Conservation (phyloP, 129 eudicot genomes). For the Glebionis coronaria region DNA sequence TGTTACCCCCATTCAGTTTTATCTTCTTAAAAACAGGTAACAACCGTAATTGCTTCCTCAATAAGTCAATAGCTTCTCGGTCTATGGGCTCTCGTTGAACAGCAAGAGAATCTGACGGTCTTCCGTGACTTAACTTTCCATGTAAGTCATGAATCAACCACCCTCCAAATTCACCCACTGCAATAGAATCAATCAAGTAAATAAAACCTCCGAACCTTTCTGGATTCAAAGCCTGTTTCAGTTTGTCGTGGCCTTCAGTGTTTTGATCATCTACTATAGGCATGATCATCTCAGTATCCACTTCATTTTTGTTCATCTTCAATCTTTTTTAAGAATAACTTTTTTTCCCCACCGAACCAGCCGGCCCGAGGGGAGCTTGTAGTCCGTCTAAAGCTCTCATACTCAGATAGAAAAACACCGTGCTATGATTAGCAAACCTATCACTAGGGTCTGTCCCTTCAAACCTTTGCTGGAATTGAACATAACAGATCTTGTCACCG, state of each 20-base stretch:
- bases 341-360: conserved; percentile 34
- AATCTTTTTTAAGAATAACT: conserved; percentile 19
- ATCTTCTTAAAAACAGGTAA: conserved; percentile 57
- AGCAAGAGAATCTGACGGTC: conserved; percentile 54
- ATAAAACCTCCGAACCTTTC: conserved; percentile 33
- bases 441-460: conserved; percentile 63
- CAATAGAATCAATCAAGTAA: conserved; percentile 29
- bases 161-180: conserved; percentile 35
- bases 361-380: conserved; percentile 55
- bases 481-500: too few relatives aligned
- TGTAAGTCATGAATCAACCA: conserved; percentile 32
- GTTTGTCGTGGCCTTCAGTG: conserved; percentile 27
- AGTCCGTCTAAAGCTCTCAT: conserved; percentile 62
- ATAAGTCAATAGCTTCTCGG: conserved; percentile 48
- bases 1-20: conserved; percentile 77
- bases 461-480: conserved; percentile 54
- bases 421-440: conserved; percentile 58
- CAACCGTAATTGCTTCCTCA: conserved; percentile 57
- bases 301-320: conserved; percentile 25
- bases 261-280: too few relatives aligned
- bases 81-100: conserved; percentile 51
- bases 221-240: conserved; percentile 25
- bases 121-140: conserved; percentile 39
- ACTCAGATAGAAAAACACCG: conserved; percentile 56
- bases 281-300: conserved; percentile 33